Conservation (phyloP, 2,329 filamentous ascomycete species). For the Phyllosticta capitalensis region DNA sequence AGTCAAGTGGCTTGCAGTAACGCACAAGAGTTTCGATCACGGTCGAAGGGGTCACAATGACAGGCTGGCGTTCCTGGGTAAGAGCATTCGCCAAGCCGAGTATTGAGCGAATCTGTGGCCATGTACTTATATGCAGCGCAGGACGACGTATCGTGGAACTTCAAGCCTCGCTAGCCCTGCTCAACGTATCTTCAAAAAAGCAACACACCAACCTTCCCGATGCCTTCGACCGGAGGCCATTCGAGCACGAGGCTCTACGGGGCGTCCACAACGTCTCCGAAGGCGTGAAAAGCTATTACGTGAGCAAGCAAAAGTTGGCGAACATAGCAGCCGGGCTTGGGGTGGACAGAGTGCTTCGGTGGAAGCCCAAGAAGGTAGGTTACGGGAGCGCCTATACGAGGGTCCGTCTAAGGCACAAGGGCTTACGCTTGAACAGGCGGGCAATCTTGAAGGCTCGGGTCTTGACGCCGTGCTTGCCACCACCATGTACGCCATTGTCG, state of each 20-base stretch:
- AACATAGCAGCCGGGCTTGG: slow-evolving; percentile 61
- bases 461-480: slow-evolving; percentile 64
- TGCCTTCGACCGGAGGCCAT: slow-evolving; percentile 49
- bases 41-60: slow-evolving; percentile 92
- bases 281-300: slow-evolving; percentile 50
- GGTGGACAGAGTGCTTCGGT: slow-evolving; percentile 67
- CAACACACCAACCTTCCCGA: slow-evolving; percentile 15
- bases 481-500: slow-evolving; percentile 75
- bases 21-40: slow-evolving; percentile 97
- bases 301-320: slow-evolving; percentile 57
- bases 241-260: slow-evolving; percentile 59
- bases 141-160: slow-evolving; percentile 56
- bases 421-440: slow-evolving; percentile 35
- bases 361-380: slow-evolving; percentile 76
- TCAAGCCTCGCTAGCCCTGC: slow-evolving; percentile 54
- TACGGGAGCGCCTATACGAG: neutral
- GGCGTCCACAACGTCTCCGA: slow-evolving; percentile 63
- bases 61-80: slow-evolving; percentile 80
- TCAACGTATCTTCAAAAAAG: slow-evolving; percentile 36
- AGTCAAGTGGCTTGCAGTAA: slow-evolving; percentile 92
- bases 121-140: slow-evolving; percentile 24
- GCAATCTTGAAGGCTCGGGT: slow-evolving; percentile 64
- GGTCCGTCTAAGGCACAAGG: neutral
- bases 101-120: neutral
- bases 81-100: neutral